Evolutionary conservation across 1,284 basidiomycete species (phyloP), one percentile per base, ranked within the genome.

Genomic region (Apiotrichum gracile): DNA sequence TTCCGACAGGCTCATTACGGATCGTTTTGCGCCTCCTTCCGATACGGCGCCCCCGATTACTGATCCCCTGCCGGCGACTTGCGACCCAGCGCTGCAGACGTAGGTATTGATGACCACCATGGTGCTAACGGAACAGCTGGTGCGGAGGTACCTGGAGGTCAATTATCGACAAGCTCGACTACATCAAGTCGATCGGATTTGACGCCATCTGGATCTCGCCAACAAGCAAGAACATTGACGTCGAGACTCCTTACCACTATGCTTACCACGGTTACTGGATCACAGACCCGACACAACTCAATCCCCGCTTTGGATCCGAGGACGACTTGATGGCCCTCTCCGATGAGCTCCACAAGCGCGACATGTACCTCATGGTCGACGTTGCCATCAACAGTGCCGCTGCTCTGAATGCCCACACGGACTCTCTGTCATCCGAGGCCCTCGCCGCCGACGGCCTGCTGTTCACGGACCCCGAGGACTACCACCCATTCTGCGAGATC

Each of bases 321-420:
- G 79, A 82, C 52, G 86, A 88, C 68, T 80, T 90, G 49, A 83
- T 84, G 59, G 79, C 80, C 0, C 78, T 88, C 40, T 79, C 80
- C 26, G 74, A 76, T 16, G 85, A 83, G 48, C 65, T 88, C 16
- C 87, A 89, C 69, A 74, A 76, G 26, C 80, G 86, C 38, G 78
- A 79, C 47, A 88, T 88, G 85, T 84, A 83, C 65, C 76, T 87
- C 60, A 88, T 88, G 87, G 82, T 88, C 55, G 86, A 88, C 66
- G 76, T 88, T 44, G 86, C 87, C 34, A 81, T 86, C 27, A 88
- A 88, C 72, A 83, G 86, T 68, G 81, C 87, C 45, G 86, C 84
- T 69, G 75, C 83, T 5, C 39, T 70, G 10, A 54, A 49, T 34
- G 56, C 53, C 22, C 50, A 57, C 26, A 65, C 65, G 5, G 29